Conservation (phyloP, 2,329 filamentous ascomycete genomes). For the Ophiocordyceps camponoti-saundersi region DNA sequence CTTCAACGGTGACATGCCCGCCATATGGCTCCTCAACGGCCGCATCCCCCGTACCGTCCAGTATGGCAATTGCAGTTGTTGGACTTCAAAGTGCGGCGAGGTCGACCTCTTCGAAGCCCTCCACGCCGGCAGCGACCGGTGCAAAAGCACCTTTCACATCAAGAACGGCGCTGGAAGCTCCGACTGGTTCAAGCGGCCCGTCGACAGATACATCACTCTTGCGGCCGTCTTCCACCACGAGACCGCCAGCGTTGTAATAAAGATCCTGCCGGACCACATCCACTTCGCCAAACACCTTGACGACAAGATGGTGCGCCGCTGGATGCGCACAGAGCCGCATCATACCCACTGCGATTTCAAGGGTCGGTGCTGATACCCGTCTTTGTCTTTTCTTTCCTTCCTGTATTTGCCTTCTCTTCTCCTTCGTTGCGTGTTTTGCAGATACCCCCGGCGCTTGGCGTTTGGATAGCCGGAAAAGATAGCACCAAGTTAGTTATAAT, state of each 20-base stretch:
- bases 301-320: conserved; percentile 18
- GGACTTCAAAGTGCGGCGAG: conserved; percentile 52
- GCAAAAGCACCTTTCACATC: conserved; percentile 55
- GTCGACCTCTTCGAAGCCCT: conserved; percentile 62
- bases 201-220: conserved; percentile 39
- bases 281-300: conserved; percentile 23
- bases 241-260: conserved; percentile 36
- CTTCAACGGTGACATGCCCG: conserved; percentile 49
- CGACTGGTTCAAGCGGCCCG: conserved; percentile 56
- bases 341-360: conserved; percentile 8
- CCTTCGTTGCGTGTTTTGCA: no score
- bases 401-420: no score
- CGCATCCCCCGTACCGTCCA: conserved; percentile 54
- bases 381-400: no score
- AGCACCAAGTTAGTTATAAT: no score
- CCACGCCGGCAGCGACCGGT: conserved; percentile 42
- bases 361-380: no score
- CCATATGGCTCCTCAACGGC: conserved; percentile 61
- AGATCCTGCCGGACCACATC: conserved; percentile 25
- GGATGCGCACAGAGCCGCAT: conserved; percentile 9
- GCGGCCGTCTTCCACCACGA: conserved; percentile 42
- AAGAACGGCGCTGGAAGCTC: conserved; percentile 46
- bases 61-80: conserved; percentile 59
- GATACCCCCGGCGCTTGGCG: no score
- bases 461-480: no score